Evolutionary conservation across 225 moss, liverwort and hornwort species (phyloP).

Genomic region (Physcomitrellopsis africana): DNA sequence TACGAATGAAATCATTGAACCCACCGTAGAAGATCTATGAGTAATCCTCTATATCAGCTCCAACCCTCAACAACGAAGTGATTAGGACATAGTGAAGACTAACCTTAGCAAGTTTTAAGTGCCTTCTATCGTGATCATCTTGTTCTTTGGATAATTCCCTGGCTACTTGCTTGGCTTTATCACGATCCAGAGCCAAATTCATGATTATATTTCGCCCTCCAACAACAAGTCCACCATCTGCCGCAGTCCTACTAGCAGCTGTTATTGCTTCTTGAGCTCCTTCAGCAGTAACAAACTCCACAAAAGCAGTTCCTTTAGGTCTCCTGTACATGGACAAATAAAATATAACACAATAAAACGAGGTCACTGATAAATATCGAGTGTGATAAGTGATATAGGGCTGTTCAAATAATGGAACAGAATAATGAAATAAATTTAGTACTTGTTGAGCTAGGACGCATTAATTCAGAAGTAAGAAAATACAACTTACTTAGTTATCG

Average conservation of each 20-base stretch:
- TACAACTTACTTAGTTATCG: slow-evolving; percentile 74
- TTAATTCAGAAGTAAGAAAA: neutral
- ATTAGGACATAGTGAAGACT: neutral
- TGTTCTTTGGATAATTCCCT: slow-evolving; percentile 76
- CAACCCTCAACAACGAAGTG: neutral
- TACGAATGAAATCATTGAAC: no score
- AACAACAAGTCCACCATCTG: slow-evolving; percentile 67
- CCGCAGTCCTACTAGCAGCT: slow-evolving; percentile 61
- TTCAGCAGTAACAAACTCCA: slow-evolving; percentile 78
- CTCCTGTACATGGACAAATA: slow-evolving; percentile 43
- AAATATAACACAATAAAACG: neutral
- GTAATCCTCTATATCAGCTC: neutral
- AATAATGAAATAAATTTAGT: neutral
- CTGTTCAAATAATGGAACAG: neutral
- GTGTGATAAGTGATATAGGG: neutral
- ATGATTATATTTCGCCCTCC: slow-evolving; percentile 75
- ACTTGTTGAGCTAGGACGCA: neutral
- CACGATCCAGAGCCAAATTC: slow-evolving; percentile 87
- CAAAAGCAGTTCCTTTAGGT: slow-evolving; percentile 94
- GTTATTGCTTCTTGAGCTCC: slow-evolving; percentile 74
- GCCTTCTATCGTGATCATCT: slow-evolving; percentile 82
- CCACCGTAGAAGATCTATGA: neutral
- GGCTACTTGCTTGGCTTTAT: slow-evolving; percentile 84
- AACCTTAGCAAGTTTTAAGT: slow-evolving; percentile 91
- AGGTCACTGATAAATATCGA: neutral